Base-by-base conservation (phyloP, 2,329 filamentous ascomycete genomes). In the Ophiostoma sp. region DNA sequence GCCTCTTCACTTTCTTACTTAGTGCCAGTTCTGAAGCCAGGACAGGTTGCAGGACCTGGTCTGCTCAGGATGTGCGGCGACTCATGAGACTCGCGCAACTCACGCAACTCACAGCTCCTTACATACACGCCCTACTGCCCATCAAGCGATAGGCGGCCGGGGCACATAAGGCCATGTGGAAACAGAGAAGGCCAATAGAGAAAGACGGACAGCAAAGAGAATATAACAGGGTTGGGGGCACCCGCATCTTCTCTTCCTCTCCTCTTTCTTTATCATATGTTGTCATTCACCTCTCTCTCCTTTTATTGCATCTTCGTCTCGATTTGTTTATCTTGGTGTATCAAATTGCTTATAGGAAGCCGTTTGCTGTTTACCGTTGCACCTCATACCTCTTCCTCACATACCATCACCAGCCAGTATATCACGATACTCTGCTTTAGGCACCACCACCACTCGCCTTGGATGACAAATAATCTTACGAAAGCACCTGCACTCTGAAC, bases 121-220 rank as follows among this genome's bases (percentile, higher is more conserved):
- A 41, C 38, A 8, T 12, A 42, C 52, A 47, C 40, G 67, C 45
- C 40, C 55, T 44, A 55, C 18, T 62, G 18, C 16, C 16, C 64
- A 68, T 66, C 52, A 60, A 66, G 64, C 44, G 64, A 68, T 66
- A 55, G 5, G 49, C 49, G 27, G 64, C 55, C 58, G 16, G 40
- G 8, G 38, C 18, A 14, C n/a, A 55, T 41, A 62, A 55, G 66
- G 47, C 41, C 47, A 55, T 45, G 41, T 42, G 42, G 41, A 68
- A 49, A 62, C 5, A 40, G 27, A 16, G n/a, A 5, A 27, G 49
- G 27, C 5, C n/a, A 44, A 18, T 8, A 5, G 52, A 7, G 2
- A 16, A 36, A 16, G 7, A 38, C 38, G n/a, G 58, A 38, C 55
- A 60, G 11, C 3, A 27, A 27, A 9, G 52, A 60, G 27, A 60